Percentiles rank a stretch among this genome's conserved stretches.
These are phyloP conservation scores for Paspalum notatum DNA, from an alignment of 176 grass and related monocot genomes.

Conservation along the genomic window DNA sequence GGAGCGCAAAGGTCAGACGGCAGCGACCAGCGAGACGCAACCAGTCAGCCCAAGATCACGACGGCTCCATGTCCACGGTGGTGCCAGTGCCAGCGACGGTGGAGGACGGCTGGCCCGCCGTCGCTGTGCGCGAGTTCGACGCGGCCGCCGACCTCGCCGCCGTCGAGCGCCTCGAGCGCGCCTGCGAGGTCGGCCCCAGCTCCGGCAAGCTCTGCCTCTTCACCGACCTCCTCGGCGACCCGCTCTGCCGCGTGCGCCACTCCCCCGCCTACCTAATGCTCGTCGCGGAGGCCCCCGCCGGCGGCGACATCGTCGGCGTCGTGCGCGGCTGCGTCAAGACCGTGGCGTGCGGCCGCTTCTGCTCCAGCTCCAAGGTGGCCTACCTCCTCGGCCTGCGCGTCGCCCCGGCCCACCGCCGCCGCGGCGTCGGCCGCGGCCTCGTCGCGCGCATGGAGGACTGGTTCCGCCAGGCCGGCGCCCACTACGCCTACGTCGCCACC, in stretches of 20 bases:
- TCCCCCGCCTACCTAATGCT: constrained; percentile 78
- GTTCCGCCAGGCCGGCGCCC: constrained; percentile 62
- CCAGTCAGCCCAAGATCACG: too few relatives aligned
- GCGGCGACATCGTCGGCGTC: constrained; percentile 61
- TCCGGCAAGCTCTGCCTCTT: constrained; percentile 65
- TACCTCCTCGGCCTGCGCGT: constrained; percentile 90
- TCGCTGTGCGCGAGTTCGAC: constrained; percentile 61
- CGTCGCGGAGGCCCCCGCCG: constrained; percentile 43
- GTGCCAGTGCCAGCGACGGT: neutral
- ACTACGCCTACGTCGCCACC: constrained; percentile 81
- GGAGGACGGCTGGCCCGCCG: neutral
- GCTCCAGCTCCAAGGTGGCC: constrained; percentile 46
- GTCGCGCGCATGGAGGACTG: constrained; percentile 76
- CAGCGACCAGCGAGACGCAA: too few relatives aligned
- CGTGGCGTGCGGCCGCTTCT: constrained; percentile 45
- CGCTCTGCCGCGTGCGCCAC: constrained; percentile 77
- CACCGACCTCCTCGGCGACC: constrained; percentile 87
- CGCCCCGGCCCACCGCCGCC: constrained; percentile 48
- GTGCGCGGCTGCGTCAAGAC: constrained; percentile 81
- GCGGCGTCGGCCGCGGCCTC: constrained; percentile 52
- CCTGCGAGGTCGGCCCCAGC: constrained; percentile 69
- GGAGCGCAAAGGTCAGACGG: too few relatives aligned
- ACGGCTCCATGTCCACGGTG: neutral
- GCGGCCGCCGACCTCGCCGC: constrained; percentile 20
- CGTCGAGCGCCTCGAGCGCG: constrained; percentile 53